A percentile compares a stretch with the other conserved stretches of the same genome.
Conservation (phyloP, 1,284 basidiomycete genomes). For the Amylostereum chailletii region DNA sequence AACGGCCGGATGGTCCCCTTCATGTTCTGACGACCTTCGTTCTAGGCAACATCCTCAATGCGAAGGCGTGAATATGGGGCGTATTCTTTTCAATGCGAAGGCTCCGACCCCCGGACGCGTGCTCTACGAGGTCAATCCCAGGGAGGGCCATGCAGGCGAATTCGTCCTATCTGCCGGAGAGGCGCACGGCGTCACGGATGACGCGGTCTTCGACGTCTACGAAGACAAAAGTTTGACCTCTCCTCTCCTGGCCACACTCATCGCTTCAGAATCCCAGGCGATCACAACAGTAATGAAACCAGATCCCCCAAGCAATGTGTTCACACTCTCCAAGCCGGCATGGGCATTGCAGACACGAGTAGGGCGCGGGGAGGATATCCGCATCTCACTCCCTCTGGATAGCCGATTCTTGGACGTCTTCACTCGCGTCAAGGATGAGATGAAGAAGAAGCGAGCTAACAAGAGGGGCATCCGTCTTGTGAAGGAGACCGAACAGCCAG, state of each 20-base stretch:
- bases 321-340: background rate
- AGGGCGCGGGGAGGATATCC: background rate
- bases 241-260: background rate
- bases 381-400: background rate
- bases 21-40: background rate
- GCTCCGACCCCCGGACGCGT: slow-evolving; percentile 1
- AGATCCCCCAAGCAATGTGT: background rate
- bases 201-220: background rate
- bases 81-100: slow-evolving; percentile 21
- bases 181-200: background rate
- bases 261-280: background rate
- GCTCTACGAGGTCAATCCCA: background rate
- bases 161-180: background rate
- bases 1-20: too few relatives aligned
- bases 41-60: slow-evolving; percentile 26
- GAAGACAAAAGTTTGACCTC: background rate
- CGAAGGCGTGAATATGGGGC: slow-evolving; percentile 20
- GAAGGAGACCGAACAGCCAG: background rate
- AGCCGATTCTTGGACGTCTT: slow-evolving; percentile 9
- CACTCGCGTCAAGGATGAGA: background rate
- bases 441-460: background rate
- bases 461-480: background rate
- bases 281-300: background rate
- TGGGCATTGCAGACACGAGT: background rate
- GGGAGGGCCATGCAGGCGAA: background rate